These are phyloP conservation scores for Omphalotus guepiniiformis DNA, from an alignment of 768 basidiomycete genomes.

Conservation along the genomic window DNA sequence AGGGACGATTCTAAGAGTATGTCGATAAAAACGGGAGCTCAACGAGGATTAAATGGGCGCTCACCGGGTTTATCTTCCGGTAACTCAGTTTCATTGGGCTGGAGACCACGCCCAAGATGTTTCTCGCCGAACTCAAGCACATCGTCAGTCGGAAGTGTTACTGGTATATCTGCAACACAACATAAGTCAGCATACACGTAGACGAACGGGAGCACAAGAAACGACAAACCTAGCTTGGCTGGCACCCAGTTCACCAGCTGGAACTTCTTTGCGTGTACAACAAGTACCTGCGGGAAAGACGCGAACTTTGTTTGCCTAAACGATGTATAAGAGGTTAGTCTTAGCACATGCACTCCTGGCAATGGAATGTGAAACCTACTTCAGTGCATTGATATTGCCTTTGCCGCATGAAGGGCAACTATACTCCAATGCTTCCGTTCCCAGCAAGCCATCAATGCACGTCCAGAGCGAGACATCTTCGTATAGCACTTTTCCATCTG, in stretches of 20 bases:
- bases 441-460: conserved; percentile 58
- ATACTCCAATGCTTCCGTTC: conserved; percentile 72
- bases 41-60: conserved; percentile 4
- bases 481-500: conserved; percentile 60
- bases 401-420: conserved; percentile 70
- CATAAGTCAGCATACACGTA: conserved; percentile 1
- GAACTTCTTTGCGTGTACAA: conserved; percentile 91
- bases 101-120: conserved; percentile 69
- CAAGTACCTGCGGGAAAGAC: conserved; percentile 84
- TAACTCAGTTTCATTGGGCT: conserved; percentile 64
- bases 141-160: conserved; percentile 60
- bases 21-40: neutral
- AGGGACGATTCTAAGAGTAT: too few relatives aligned
- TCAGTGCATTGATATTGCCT: conserved; percentile 59
- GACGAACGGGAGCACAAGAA: neutral
- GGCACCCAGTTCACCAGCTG: conserved; percentile 97
- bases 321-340: neutral
- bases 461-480: conserved; percentile 54
- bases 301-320: conserved; percentile 70
- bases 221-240: conserved; percentile 73
- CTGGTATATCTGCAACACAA: conserved; percentile 74
- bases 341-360: neutral
- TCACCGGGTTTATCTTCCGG: conserved; percentile 46
- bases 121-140: conserved; percentile 52
- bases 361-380: conserved; percentile 42